These are phyloP conservation scores for Talaromyces sp. DNA, from an alignment of 2,329 filamentous ascomycete species.

Conservation along the genomic window DNA sequence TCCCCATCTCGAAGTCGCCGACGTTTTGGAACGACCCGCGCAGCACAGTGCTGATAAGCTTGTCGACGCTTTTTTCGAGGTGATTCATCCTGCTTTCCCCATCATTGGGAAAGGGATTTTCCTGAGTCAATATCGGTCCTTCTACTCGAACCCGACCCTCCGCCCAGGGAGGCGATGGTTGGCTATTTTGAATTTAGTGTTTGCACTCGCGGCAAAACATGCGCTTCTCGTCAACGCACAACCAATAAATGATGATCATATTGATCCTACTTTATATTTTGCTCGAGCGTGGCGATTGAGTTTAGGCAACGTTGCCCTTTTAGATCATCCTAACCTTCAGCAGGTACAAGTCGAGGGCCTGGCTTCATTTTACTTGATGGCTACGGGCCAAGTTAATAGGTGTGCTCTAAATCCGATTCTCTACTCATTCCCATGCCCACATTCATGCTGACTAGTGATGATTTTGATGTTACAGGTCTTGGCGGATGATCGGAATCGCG, in stretches of 20 bases:
- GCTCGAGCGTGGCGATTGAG: conserved; percentile 46
- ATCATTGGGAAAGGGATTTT: conserved; percentile 46
- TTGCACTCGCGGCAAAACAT: conserved; percentile 47
- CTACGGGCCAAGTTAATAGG: conserved; percentile 48
- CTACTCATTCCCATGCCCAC: background rate
- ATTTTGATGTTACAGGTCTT: conserved; percentile 36
- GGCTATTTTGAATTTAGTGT: conserved; percentile 48
- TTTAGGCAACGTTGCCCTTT: conserved; percentile 37
- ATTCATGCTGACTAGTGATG: background rate
- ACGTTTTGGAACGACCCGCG: conserved; percentile 40
- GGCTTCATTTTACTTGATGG: conserved; percentile 45
- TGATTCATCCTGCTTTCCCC: conserved; percentile 46
- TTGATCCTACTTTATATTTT: conserved; percentile 47
- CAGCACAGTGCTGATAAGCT: conserved; percentile 43
- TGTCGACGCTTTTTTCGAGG: conserved; percentile 43
- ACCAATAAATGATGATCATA: conserved; percentile 27
- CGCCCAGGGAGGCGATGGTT: conserved; percentile 45
- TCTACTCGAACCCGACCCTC: conserved; percentile 34
- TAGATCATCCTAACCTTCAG: conserved; percentile 47
- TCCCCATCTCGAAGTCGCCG: conserved; percentile 36
- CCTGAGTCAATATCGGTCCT: conserved; percentile 41
- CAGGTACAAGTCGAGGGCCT: conserved; percentile 48
- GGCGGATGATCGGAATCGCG: conserved; percentile 45
- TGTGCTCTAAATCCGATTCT: conserved; percentile 16
- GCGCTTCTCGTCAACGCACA: conserved; percentile 32